These are phyloP conservation scores for Zasmidium cellare DNA, from an alignment of 2,329 filamentous ascomycete genomes.

Conservation along the genomic window DNA sequence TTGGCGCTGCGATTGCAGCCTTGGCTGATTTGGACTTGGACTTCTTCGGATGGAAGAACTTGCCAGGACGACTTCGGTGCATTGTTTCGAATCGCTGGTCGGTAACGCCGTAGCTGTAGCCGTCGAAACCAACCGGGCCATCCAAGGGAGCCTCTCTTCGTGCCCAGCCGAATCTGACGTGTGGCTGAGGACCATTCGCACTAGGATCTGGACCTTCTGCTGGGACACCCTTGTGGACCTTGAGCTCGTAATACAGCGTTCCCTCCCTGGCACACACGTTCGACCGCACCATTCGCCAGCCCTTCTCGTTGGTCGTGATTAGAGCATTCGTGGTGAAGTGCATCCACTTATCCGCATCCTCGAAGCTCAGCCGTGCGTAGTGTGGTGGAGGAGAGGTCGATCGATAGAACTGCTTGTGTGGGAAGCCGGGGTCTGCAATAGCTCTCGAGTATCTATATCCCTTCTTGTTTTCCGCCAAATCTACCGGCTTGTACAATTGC, in stretches of 20 bases:
- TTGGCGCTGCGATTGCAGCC: conserved; percentile 54
- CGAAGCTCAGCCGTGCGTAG: conserved; percentile 82
- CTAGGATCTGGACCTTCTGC: conserved; percentile 43
- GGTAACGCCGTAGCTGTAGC: conserved; percentile 90
- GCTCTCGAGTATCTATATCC: conserved; percentile 87
- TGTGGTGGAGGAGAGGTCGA: conserved; percentile 84
- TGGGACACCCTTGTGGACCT: conserved; percentile 75
- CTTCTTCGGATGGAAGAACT: conserved; percentile 61
- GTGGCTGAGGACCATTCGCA: conserved; percentile 50
- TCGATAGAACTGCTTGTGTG: conserved; percentile 84
- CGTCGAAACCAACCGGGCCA: conserved; percentile 81
- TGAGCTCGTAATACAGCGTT: conserved; percentile 91
- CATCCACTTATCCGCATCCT: conserved; percentile 84
- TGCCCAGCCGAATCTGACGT: conserved; percentile 83
- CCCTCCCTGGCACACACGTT: conserved; percentile 91
- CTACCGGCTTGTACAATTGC: conserved; percentile 50
- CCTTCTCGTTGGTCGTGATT: conserved; percentile 85
- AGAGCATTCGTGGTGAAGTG: conserved; percentile 71
- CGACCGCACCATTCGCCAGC: conserved; percentile 85
- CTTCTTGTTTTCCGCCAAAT: conserved; percentile 63
- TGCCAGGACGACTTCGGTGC: conserved; percentile 88
- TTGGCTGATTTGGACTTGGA: conserved; percentile 37
- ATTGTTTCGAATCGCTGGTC: conserved; percentile 90
- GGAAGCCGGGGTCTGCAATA: conserved; percentile 84
- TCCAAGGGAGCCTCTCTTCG: conserved; percentile 78